phyloP scores from a whole-genome alignment of 192 early-diverging fungal genomes.

The Backusella tuberculispora region DNA sequence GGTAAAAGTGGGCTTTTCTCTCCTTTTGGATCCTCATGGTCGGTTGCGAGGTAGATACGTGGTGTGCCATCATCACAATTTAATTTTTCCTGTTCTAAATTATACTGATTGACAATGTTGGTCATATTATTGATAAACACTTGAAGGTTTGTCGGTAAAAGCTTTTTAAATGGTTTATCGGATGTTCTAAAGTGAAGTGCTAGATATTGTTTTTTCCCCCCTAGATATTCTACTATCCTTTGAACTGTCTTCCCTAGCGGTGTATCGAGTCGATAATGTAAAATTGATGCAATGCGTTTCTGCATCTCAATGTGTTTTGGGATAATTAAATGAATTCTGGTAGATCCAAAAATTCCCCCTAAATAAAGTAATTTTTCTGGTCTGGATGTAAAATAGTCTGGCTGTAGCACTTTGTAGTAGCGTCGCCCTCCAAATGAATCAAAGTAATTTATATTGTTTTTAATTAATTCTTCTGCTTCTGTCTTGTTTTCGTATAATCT shows the following conservation, averaged over 20 bases:
- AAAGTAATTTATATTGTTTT: slow-evolving; percentile 16
- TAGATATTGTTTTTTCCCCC: slow-evolving; percentile 45
- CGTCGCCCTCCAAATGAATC: slow-evolving; percentile 20
- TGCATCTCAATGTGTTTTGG: slow-evolving; percentile 41
- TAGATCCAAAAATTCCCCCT: slow-evolving; percentile 49
- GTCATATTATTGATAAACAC: slow-evolving; percentile 15
- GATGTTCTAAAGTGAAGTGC: slow-evolving; percentile 47
- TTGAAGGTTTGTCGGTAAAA: not conserved
- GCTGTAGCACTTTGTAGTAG: not conserved
- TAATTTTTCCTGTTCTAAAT: not conserved
- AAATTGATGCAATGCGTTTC: slow-evolving; percentile 36
- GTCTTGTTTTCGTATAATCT: slow-evolving; percentile 49
- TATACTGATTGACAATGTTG: not conserved
- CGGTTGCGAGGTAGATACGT: slow-evolving; percentile 57
- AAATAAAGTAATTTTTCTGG: slow-evolving; percentile 50
- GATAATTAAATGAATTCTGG: slow-evolving; percentile 37
- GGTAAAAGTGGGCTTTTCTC: slow-evolving; percentile 26
- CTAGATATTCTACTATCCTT: slow-evolving; percentile 48
- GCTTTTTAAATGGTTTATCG: slow-evolving; percentile 18
- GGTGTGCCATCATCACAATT: not conserved
- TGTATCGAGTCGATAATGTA: slow-evolving; percentile 48
- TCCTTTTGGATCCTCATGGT: slow-evolving; percentile 44
- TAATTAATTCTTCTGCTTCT: not conserved
- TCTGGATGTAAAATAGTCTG: slow-evolving; percentile 31
- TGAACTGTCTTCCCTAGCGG: slow-evolving; percentile 44